phyloP scores from a whole-genome alignment of 805 yeast species.

The Yamadazyma nakazawae region DNA sequence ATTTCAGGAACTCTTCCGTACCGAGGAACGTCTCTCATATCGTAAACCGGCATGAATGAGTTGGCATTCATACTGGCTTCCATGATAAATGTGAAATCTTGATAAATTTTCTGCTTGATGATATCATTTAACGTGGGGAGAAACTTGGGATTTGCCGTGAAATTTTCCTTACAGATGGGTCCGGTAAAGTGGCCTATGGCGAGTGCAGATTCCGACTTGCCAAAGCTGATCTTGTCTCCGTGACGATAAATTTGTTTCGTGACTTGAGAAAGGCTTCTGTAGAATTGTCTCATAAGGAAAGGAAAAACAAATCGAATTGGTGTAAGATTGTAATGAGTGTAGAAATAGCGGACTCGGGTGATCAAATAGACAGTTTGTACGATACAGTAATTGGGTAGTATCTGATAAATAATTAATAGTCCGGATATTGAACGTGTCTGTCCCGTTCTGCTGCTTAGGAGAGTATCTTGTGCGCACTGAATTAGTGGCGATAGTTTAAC shows the following conservation, averaged over 20 bases:
- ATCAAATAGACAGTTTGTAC: too few relatives aligned
- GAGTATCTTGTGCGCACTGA: neutral
- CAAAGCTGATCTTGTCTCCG: constrained; percentile 10
- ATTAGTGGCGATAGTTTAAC: constrained; percentile 26
- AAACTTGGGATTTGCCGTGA: constrained; percentile 27
- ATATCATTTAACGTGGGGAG: constrained; percentile 24
- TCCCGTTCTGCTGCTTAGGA: neutral
- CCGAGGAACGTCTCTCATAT: constrained; percentile 60
- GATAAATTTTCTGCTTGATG: constrained; percentile 20
- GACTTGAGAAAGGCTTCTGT: constrained; percentile 7
- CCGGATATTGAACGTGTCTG: too few relatives aligned
- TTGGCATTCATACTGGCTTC: constrained; percentile 54
- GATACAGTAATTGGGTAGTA: too few relatives aligned
- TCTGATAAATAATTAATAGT: too few relatives aligned
- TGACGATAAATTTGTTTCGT: constrained; percentile 14
- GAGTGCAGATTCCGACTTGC: constrained; percentile 6
- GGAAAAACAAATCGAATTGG: too few relatives aligned
- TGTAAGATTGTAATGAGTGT: too few relatives aligned
- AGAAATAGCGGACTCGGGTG: neutral
- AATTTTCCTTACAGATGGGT: constrained; percentile 8
- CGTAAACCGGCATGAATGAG: constrained; percentile 67
- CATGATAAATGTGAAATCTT: constrained; percentile 53
- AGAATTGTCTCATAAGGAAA: neutral
- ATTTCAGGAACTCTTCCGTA: constrained; percentile 67
- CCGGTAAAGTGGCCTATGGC: constrained; percentile 9